These are phyloP conservation scores for Mucor mucedo DNA, from an alignment of 371 early-diverging fungal species.

Conservation along the genomic window DNA sequence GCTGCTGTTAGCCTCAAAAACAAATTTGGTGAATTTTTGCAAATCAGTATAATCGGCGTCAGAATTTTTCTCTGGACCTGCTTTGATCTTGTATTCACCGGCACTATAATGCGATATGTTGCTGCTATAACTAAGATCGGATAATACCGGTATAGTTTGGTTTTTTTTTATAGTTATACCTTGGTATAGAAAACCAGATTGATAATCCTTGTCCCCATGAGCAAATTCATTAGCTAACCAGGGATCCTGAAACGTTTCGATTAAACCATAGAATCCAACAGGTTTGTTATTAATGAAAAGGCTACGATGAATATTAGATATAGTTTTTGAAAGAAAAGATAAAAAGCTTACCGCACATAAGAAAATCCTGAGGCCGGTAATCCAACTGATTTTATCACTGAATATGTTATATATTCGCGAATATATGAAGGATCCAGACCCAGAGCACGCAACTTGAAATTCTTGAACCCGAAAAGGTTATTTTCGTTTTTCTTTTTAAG, in stretches of 20 bases:
- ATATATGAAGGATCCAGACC: slow-evolving; percentile 50
- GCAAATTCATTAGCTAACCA: slow-evolving; percentile 41
- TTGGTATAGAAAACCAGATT: slow-evolving; percentile 39
- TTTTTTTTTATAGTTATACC: slow-evolving; percentile 9
- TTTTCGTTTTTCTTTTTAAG: slow-evolving; percentile 14
- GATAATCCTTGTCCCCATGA: slow-evolving; percentile 30
- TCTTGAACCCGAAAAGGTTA: slow-evolving; percentile 43
- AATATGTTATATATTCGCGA: slow-evolving; percentile 48
- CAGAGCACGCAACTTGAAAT: slow-evolving; percentile 54
- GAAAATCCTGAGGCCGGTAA: slow-evolving; percentile 48
- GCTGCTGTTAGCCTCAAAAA: slow-evolving; percentile 12
- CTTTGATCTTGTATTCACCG: slow-evolving; percentile 37
- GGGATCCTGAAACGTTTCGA: slow-evolving; percentile 43
- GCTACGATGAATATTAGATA: slow-evolving; percentile 6
- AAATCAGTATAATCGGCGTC: slow-evolving; percentile 18
- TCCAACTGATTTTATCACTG: slow-evolving; percentile 48
- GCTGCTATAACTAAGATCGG: slow-evolving; percentile 31
- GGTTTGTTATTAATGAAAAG: slow-evolving; percentile 37
- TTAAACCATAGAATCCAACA: slow-evolving; percentile 38
- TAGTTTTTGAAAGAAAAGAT: not conserved
- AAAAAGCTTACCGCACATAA: slow-evolving; percentile 38
- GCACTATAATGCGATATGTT: slow-evolving; percentile 21
- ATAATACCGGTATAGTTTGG: slow-evolving; percentile 1
- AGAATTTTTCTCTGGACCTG: slow-evolving; percentile 10
- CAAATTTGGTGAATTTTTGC: slow-evolving; percentile 36